A percentile compares a stretch with the other conserved stretches of the same genome.
phyloP scores from a whole-genome alignment of 345 rosid species.

The Corchorus olitorius region DNA sequence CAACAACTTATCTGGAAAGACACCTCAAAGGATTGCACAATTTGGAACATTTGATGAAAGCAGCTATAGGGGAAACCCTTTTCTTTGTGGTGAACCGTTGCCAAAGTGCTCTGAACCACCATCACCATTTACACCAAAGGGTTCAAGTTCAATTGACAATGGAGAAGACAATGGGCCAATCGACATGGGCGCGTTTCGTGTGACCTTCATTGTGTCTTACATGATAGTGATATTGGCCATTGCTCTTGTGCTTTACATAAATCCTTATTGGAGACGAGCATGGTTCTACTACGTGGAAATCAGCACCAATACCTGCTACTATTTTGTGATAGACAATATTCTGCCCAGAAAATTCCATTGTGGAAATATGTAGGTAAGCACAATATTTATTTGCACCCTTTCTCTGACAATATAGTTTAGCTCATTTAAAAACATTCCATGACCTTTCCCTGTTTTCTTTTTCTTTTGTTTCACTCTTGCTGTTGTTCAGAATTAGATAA shows the following conservation, averaged over 20 bases:
- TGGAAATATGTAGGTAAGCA: background rate
- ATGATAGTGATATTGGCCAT: background rate
- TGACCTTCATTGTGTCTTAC: background rate
- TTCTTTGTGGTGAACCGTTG: slow-evolving; percentile 37
- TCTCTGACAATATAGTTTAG: no score
- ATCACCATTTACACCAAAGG: background rate
- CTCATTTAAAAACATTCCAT: no score
- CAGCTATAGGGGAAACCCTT: slow-evolving; percentile 30
- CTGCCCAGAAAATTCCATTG: background rate
- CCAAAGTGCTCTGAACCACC: background rate
- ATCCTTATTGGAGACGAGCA: slow-evolving; percentile 10
- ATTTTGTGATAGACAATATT: slow-evolving; percentile 12
- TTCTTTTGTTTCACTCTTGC: no score
- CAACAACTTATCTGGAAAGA: slow-evolving; percentile 34
- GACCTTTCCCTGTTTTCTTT: no score
- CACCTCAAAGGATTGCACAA: slow-evolving; percentile 15
- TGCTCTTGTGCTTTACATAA: slow-evolving; percentile 2
- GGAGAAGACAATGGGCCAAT: background rate
- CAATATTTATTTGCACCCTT: no score
- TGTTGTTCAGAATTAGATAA: no score
- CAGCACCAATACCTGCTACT: background rate
- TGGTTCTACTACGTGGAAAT: background rate
- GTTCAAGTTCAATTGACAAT: background rate
- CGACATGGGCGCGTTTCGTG: slow-evolving; percentile 2
- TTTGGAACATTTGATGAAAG: slow-evolving; percentile 29